Percentiles rank a stretch among this genome's conserved stretches.
phyloP scores from a whole-genome alignment of 495 filamentous ascomycete genomes.

The Podospora didyma region DNA sequence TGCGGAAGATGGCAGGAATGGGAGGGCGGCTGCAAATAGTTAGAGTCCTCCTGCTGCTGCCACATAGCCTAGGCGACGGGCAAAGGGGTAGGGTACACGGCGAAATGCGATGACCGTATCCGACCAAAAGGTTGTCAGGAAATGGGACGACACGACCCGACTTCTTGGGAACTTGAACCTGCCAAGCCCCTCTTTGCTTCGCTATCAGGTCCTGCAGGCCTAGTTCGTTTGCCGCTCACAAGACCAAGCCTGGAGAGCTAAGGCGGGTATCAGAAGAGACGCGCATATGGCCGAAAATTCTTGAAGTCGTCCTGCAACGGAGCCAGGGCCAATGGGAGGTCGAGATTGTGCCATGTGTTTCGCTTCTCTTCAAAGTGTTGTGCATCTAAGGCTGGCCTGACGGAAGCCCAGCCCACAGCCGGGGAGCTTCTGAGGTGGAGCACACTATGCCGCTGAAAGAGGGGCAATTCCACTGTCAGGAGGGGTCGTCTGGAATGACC shows the following conservation, averaged over 20 bases:
- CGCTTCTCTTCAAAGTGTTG: conserved; percentile 2
- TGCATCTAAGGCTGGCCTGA: conserved; percentile 24
- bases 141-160: neutral
- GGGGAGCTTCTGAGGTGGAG: conserved; percentile 17
- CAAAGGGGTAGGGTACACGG: too few relatives aligned
- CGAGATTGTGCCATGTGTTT: conserved; percentile 23
- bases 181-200: neutral
- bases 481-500: neutral
- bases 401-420: conserved; percentile 8
- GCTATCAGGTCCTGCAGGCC: neutral
- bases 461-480: neutral
- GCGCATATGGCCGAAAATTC: neutral
- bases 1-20: too few relatives aligned
- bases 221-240: neutral
- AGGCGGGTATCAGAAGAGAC: neutral
- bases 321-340: conserved; percentile 21
- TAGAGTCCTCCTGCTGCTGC: too few relatives aligned
- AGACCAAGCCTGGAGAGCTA: neutral
- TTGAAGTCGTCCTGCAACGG: neutral
- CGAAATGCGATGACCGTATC: neutral
- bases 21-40: too few relatives aligned
- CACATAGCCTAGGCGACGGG: too few relatives aligned
- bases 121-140: too few relatives aligned
- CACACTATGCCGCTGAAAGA: conserved; percentile 11
- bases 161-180: neutral